These are phyloP conservation scores for Chlorella sp. DNA, from an alignment of 139 green algal genomes.

Conservation along the genomic window DNA sequence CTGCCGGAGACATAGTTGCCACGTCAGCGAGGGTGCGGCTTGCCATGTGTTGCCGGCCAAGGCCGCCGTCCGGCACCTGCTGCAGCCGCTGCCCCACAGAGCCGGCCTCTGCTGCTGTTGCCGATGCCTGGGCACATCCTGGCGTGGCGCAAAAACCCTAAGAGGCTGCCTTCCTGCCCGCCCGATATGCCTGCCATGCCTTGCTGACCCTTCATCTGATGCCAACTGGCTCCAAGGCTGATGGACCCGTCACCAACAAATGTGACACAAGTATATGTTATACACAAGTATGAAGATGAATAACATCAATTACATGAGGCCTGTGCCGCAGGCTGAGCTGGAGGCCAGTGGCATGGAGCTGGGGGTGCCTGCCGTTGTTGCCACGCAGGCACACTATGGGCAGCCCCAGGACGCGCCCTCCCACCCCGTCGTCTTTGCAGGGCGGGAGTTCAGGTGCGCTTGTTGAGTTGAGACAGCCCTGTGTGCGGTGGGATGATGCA, in stretches of 20 bases:
- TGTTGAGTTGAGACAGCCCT: neutral
- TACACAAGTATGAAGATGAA: too few relatives aligned
- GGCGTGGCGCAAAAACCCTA: neutral
- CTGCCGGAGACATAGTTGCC: too few relatives aligned
- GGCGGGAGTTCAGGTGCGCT: conserved; percentile 58
- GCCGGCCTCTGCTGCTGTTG: too few relatives aligned
- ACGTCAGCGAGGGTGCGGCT: too few relatives aligned
- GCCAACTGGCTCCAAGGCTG: too few relatives aligned
- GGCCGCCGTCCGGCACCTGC: too few relatives aligned
- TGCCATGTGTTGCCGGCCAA: too few relatives aligned
- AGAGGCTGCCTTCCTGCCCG: neutral
- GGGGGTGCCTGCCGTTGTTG: conserved; percentile 51
- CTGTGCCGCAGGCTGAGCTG: conserved; percentile 49
- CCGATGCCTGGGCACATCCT: neutral
- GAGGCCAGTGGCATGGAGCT: conserved; percentile 20
- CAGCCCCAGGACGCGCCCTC: conserved; percentile 59
- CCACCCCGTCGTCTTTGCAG: conserved; percentile 59
- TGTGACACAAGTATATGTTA: too few relatives aligned
- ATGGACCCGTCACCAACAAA: too few relatives aligned
- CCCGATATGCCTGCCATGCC: neutral
- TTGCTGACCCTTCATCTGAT: too few relatives aligned
- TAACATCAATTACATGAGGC: too few relatives aligned
- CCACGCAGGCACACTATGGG: conserved; percentile 69
- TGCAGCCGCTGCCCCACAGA: too few relatives aligned
- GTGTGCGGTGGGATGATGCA: neutral